phyloP scores from a whole-genome alignment of 371 early-diverging fungal genomes.

The Rhizopus arrhizus region DNA sequence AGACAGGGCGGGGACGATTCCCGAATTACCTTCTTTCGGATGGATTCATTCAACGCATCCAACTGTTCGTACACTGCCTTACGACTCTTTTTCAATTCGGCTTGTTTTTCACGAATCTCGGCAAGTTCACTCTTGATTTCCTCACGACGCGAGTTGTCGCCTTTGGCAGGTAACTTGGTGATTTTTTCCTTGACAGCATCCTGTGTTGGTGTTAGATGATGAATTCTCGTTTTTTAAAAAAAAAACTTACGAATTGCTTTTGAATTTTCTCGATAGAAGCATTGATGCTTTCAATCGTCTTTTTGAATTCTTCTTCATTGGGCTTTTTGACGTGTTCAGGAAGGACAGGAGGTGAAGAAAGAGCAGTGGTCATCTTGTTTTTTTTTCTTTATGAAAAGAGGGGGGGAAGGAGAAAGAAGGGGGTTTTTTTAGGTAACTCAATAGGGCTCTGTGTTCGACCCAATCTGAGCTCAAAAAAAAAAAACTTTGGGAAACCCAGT shows the following conservation, averaged over 20 bases:
- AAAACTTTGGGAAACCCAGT: too few relatives aligned
- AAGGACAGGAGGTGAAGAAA: constrained; percentile 31
- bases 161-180: constrained; percentile 46
- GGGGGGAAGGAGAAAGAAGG: too few relatives aligned
- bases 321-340: constrained; percentile 54
- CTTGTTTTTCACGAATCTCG: constrained; percentile 65
- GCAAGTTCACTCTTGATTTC: constrained; percentile 64
- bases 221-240: too few relatives aligned
- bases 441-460: too few relatives aligned
- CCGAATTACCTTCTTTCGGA: constrained; percentile 70
- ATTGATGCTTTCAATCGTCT: constrained; percentile 54
- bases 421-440: too few relatives aligned
- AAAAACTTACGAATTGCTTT: constrained; percentile 55
- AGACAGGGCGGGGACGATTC: not conserved
- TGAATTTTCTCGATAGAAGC: constrained; percentile 59
- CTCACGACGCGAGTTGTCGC: constrained; percentile 51
- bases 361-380: too few relatives aligned
- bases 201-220: constrained; percentile 26
- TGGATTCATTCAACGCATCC: constrained; percentile 64
- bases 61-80: constrained; percentile 66
- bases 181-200: constrained; percentile 65
- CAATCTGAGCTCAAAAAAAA: too few relatives aligned
- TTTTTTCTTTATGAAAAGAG: too few relatives aligned
- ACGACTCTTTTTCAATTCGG: constrained; percentile 56
- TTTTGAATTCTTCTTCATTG: constrained; percentile 51